phyloP scores from a whole-genome alignment of 345 rosid species.

The Eucalyptus brandiana region DNA sequence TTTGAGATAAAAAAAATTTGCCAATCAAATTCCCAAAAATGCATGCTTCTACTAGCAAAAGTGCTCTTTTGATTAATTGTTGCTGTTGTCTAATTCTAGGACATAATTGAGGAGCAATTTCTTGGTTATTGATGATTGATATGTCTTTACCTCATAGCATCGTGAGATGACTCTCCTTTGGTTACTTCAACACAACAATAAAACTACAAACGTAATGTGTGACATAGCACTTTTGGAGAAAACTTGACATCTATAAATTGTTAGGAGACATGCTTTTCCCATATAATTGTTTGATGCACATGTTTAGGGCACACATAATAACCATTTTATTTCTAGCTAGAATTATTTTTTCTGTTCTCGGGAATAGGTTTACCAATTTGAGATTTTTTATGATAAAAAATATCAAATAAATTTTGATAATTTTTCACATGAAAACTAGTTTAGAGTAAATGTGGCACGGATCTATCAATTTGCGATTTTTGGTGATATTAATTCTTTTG shows the following conservation, averaged over 20 bases:
- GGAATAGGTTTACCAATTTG: background rate
- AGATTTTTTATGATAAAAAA: background rate
- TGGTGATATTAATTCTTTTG: background rate
- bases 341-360: too few species aligned
- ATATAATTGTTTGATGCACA: background rate
- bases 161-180: background rate
- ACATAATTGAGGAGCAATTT: background rate
- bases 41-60: background rate
- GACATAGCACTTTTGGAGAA: background rate
- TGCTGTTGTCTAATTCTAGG: background rate
- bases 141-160: background rate
- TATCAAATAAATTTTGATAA: background rate
- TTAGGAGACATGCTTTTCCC: background rate
- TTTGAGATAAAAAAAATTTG: too few species aligned
- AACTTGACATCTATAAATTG: background rate
- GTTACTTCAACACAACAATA: background rate
- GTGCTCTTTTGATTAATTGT: background rate
- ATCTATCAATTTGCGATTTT: background rate
- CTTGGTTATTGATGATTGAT: background rate
- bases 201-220: background rate
- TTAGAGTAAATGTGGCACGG: background rate
- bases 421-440: background rate
- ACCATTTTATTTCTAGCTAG: rapidly evolving
- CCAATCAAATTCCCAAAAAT: too few species aligned
- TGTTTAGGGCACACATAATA: background rate